Percentiles rank a stretch among this genome's conserved stretches.
These are phyloP conservation scores for Zymoseptoria crescenta DNA, from an alignment of 2,329 filamentous ascomycete species.

Conservation along the genomic window DNA sequence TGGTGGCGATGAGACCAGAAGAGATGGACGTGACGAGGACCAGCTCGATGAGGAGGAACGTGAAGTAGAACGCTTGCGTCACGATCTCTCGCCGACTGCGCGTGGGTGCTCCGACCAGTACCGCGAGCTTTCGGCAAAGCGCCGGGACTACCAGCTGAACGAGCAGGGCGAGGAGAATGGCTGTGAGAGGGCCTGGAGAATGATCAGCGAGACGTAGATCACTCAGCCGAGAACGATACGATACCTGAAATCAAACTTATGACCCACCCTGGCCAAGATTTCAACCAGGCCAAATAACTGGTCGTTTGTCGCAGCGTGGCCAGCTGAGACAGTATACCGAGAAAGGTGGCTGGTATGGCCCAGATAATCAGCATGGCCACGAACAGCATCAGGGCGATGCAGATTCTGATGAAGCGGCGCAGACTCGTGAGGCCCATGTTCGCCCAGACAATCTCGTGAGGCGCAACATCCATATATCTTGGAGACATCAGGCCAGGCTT, in stretches of 20 bases:
- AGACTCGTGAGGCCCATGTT: slow-evolving; percentile 11
- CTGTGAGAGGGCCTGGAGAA: slow-evolving; percentile 1
- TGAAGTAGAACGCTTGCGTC: slow-evolving; percentile 11
- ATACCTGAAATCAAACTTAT: slow-evolving; percentile 9
- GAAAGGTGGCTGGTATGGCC: slow-evolving; percentile 9
- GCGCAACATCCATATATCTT: slow-evolving; percentile 11
- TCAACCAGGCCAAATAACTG: slow-evolving; percentile 5
- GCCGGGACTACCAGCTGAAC: slow-evolving; percentile 9
- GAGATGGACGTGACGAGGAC: slow-evolving; percentile 10
- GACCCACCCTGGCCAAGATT: slow-evolving; percentile 5
- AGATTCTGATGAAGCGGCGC: slow-evolving; percentile 5
- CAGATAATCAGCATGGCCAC: slow-evolving; percentile 10
- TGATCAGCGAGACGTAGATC: neutral
- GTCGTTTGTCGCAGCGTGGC: neutral
- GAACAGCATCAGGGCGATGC: slow-evolving; percentile 7
- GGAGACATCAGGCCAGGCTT: slow-evolving; percentile 8
- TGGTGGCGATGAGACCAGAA: slow-evolving; percentile 4
- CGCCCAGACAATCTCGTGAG: slow-evolving; percentile 11
- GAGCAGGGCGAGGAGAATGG: slow-evolving; percentile 8
- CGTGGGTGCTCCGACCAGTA: slow-evolving; percentile 6
- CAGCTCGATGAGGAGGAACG: slow-evolving; percentile 12
- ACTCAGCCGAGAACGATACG: neutral
- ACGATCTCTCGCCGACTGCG: slow-evolving; percentile 7
- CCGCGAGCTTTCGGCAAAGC: slow-evolving; percentile 8
- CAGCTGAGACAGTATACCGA: slow-evolving; percentile 8